Evolutionary conservation across 441 rosid species (phyloP).

Genomic region (Viola pubescens): DNA sequence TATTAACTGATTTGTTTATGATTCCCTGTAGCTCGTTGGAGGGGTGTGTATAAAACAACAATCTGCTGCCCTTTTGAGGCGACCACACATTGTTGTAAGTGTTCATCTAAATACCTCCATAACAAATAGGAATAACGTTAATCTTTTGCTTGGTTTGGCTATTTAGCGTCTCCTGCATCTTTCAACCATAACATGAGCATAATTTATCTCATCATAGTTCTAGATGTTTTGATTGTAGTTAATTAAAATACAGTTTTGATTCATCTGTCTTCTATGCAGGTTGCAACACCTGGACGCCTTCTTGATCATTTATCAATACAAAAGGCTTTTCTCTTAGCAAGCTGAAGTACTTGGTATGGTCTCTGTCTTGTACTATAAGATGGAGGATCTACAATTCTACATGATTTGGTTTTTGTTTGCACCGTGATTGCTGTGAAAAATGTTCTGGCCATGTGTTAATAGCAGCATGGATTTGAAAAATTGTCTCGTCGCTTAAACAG

Average conservation of each 20-base stretch:
- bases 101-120: not conserved
- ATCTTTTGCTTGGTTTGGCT: not conserved
- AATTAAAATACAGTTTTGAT: no score
- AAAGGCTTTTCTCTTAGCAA: slow-evolving; percentile 77
- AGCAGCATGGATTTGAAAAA: not conserved
- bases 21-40: slow-evolving; percentile 75
- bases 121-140: not conserved
- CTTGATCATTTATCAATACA: slow-evolving; percentile 77
- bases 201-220: no score
- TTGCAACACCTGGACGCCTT: slow-evolving; percentile 90
- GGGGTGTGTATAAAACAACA: slow-evolving; percentile 84
- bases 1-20: not conserved
- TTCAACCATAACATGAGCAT: not conserved
- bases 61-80: slow-evolving; percentile 58
- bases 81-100: slow-evolving; percentile 83
- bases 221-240: no score
- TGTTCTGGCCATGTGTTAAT: no score
- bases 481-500: slow-evolving; percentile 28
- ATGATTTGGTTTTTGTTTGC: no score
- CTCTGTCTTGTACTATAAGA: slow-evolving; percentile 6
- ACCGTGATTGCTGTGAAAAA: no score
- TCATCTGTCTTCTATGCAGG: slow-evolving; percentile 31
- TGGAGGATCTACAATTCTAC: no score
- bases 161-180: not conserved
- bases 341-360: slow-evolving; percentile 68